These are phyloP conservation scores for Botrytis pseudocinerea DNA, from an alignment of 2,329 filamentous ascomycete species.

Conservation along the genomic window DNA sequence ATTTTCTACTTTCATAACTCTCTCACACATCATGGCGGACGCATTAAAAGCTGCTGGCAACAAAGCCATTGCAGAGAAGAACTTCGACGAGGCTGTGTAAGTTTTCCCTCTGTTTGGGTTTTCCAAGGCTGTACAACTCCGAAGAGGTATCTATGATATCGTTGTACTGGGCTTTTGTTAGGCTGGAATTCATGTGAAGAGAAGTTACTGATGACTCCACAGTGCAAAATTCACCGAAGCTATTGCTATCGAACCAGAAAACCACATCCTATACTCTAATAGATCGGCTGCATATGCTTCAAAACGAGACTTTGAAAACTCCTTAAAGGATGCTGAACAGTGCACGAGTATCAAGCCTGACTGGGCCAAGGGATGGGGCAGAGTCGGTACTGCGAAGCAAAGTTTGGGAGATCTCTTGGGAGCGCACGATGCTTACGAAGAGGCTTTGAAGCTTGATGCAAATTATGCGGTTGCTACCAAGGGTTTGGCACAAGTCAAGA, in stretches of 20 bases:
- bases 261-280: slow-evolving; percentile 98
- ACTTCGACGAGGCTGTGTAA: slow-evolving; percentile 94
- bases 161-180: not conserved
- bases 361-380: slow-evolving; percentile 95
- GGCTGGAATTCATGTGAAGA: not conserved
- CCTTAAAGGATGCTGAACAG: slow-evolving; percentile 87
- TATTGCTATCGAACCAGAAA: slow-evolving; percentile 81
- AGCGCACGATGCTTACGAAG: slow-evolving; percentile 86
- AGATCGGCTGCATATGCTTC: slow-evolving; percentile 86
- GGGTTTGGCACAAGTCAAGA: slow-evolving; percentile 79
- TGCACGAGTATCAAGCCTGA: slow-evolving; percentile 93
- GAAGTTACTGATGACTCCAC: slow-evolving; percentile 27
- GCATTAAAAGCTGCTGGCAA: slow-evolving; percentile 92
- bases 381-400: slow-evolving; percentile 89
- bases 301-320: slow-evolving; percentile 81
- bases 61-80: slow-evolving; percentile 96
- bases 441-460: slow-evolving; percentile 90
- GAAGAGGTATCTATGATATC: not conserved
- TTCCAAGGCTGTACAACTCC: slow-evolving; percentile 4
- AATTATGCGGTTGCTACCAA: slow-evolving; percentile 91
- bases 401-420: slow-evolving; percentile 82
- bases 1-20: not conserved
- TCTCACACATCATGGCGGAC: slow-evolving; percentile 51
- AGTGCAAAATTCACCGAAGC: slow-evolving; percentile 95
- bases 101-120: slow-evolving; percentile 45